Conservation (phyloP, 495 filamentous ascomycete species). For the Penicillium simplicissimum region DNA sequence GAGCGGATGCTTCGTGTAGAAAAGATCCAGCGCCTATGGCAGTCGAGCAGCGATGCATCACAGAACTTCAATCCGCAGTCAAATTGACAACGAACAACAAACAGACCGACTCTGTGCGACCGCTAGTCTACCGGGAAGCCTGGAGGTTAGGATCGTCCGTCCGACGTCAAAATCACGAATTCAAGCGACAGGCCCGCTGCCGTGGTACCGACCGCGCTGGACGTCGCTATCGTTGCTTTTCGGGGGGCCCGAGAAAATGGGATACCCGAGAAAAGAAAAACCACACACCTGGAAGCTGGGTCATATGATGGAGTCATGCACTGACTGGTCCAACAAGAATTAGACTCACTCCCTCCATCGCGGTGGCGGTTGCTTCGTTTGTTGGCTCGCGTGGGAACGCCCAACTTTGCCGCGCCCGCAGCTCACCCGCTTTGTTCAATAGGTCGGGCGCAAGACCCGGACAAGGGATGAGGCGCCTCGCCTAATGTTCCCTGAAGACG, state of each 20-base stretch:
- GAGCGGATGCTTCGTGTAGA: not conserved
- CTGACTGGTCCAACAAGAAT: too few relatives aligned
- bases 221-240: not conserved
- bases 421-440: not conserved
- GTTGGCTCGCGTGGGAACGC: not conserved
- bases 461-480: not conserved
- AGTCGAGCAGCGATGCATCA: not conserved
- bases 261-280: not conserved
- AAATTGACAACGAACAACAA: not conserved
- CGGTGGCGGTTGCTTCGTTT: not conserved
- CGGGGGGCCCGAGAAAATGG: not conserved
- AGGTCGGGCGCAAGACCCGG: not conserved
- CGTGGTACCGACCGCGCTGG: not conserved
- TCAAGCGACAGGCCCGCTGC: not conserved
- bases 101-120: not conserved
- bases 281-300: not conserved
- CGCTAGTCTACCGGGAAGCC: not conserved
- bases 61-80: not conserved
- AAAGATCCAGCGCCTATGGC: not conserved
- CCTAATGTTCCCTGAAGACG: not conserved
- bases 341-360: not conserved
- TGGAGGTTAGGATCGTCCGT: not conserved
- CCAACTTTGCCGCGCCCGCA: conserved; percentile 3
- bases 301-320: not conserved
- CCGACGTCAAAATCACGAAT: not conserved